These are phyloP conservation scores for Sugiyamaella mastotermitis DNA, from an alignment of 805 yeast species.

Conservation along the genomic window DNA sequence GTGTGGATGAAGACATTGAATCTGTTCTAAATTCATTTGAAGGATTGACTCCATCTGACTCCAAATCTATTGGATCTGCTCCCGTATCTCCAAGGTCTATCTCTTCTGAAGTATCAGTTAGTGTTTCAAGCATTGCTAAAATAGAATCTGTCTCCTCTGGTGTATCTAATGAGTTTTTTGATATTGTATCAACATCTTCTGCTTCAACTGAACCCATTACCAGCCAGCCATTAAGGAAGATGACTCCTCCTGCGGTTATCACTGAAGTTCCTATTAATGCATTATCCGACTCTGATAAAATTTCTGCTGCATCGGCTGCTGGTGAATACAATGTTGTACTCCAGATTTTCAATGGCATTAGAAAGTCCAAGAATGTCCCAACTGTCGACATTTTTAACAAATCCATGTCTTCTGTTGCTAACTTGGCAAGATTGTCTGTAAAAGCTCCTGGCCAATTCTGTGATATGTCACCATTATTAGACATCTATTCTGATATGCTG, in stretches of 20 bases:
- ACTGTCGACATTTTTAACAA: not conserved
- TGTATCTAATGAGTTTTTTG: not conserved
- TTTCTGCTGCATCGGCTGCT: conserved; percentile 6
- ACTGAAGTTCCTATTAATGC: not conserved
- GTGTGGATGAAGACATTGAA: no score
- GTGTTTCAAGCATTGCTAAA: no score
- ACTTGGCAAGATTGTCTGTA: conserved; percentile 1
- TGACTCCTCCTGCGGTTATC: no score
- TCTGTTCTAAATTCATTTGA: no score
- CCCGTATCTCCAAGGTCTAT: no score
- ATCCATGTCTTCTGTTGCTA: not conserved
- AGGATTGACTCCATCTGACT: no score
- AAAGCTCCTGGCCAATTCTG: no score
- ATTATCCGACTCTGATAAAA: not conserved
- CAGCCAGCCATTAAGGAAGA: no score
- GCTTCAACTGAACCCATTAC: not conserved
- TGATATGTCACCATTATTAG: conserved; percentile 24
- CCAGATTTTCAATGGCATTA: no score
- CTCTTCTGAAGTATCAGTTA: no score
- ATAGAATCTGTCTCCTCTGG: no score
- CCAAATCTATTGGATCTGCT: no score
- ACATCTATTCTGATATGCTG: conserved; percentile 26
- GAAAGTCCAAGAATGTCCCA: not conserved
- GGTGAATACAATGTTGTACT: conserved; percentile 3
- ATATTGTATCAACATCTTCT: not conserved